phyloP scores from a whole-genome alignment of 495 filamentous ascomycete genomes.

The Daldinia loculata region DNA sequence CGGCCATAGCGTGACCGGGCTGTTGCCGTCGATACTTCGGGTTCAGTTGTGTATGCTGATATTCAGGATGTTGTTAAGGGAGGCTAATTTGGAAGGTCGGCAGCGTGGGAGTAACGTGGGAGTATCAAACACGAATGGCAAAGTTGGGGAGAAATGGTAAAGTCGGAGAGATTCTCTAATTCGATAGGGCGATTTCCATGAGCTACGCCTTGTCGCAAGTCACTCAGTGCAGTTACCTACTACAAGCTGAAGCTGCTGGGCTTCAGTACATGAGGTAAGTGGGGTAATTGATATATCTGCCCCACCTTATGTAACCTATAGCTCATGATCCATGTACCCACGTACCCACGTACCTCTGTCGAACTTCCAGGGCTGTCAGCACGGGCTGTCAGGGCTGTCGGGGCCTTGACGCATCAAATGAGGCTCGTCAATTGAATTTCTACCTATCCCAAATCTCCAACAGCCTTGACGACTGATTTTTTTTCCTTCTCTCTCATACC shows the following conservation, averaged over 20 bases:
- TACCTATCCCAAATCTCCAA: background rate
- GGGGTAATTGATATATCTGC: background rate
- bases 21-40: background rate
- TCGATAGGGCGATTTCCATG: background rate
- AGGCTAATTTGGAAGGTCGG: background rate
- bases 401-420: slow-evolving; percentile 2
- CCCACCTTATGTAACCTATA: background rate
- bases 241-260: background rate
- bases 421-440: slow-evolving; percentile 16
- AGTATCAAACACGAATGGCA: background rate
- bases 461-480: background rate
- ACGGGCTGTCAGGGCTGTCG: background rate
- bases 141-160: background rate
- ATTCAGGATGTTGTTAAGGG: background rate
- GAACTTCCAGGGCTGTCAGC: background rate
- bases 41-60: background rate
- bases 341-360: background rate
- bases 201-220: too few relatives aligned
- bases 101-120: background rate
- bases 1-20: slow-evolving; percentile 49
- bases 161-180: background rate
- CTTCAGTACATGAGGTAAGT: background rate
- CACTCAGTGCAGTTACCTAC: too few relatives aligned
- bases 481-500: slow-evolving; percentile 5
- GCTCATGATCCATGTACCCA: background rate